Conservation (phyloP, 2,329 filamentous ascomycete species). For the Aspergillus sp. region DNA sequence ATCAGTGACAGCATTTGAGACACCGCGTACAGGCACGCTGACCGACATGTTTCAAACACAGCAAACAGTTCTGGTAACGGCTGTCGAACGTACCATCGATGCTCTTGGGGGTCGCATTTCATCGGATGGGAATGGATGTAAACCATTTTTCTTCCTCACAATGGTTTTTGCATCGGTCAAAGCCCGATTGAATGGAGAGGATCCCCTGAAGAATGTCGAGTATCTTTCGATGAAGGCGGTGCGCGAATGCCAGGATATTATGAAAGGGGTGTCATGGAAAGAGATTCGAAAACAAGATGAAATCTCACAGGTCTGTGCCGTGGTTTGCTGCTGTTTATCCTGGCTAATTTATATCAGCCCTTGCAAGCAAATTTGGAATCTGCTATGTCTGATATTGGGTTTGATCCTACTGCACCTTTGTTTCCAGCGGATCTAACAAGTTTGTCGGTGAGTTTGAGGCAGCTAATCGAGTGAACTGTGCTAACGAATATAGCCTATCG, state of each 20-base stretch:
- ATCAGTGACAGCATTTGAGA: neutral
- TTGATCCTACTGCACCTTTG: constrained; percentile 11
- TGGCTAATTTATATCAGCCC: constrained; percentile 7
- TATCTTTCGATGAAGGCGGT: constrained; percentile 15
- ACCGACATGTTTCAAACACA: constrained; percentile 28
- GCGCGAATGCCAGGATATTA: constrained; percentile 16
- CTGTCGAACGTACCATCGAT: constrained; percentile 23
- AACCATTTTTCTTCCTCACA: constrained; percentile 25
- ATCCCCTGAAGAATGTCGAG: constrained; percentile 20
- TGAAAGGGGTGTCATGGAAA: constrained; percentile 17
- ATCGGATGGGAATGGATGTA: constrained; percentile 21
- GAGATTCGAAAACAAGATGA: constrained; percentile 11
- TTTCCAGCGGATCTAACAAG: constrained; percentile 10
- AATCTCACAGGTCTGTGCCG: neutral
- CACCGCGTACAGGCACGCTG: constrained; percentile 8
- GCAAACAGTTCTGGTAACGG: constrained; percentile 23
- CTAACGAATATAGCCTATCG: constrained; percentile 21
- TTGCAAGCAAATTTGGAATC: constrained; percentile 7
- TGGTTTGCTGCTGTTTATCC: neutral
- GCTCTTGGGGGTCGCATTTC: constrained; percentile 23
- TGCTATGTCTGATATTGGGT: constrained; percentile 9
- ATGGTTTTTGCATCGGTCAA: constrained; percentile 27
- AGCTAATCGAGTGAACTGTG: neutral
- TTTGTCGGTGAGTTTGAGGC: constrained; percentile 17
- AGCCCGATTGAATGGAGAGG: constrained; percentile 25